phyloP scores from a whole-genome alignment of 2,329 filamentous ascomycete species.

The Paradendryphiella salina region DNA sequence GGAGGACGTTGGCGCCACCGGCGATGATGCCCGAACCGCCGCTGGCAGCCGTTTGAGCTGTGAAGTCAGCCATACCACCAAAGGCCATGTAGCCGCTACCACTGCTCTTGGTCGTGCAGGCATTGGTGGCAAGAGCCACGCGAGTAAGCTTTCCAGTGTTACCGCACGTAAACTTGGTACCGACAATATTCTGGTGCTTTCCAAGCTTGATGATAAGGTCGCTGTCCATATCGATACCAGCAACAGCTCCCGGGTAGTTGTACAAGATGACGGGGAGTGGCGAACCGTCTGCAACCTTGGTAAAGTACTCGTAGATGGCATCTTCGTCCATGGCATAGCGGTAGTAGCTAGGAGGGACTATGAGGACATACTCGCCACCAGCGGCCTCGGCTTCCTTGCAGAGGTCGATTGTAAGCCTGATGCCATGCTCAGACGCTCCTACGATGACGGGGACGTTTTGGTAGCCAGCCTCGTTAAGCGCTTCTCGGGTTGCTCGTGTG shows the following conservation, averaged over 20 bases:
- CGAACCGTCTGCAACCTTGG: constrained; percentile 72
- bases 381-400: constrained; percentile 67
- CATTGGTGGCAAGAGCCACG: constrained; percentile 72
- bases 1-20: constrained; percentile 82
- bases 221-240: constrained; percentile 87
- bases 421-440: constrained; percentile 79
- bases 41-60: constrained; percentile 75
- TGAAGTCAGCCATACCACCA: constrained; percentile 86
- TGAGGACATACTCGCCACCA: constrained; percentile 77
- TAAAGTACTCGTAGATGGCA: constrained; percentile 73
- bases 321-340: constrained; percentile 74
- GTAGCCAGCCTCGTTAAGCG: constrained; percentile 80
- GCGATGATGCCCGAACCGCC: constrained; percentile 85
- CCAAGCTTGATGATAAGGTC: constrained; percentile 81
- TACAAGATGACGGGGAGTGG: constrained; percentile 82
- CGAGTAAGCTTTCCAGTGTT: constrained; percentile 88
- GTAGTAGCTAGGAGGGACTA: constrained; percentile 85
- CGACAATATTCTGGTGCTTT: constrained; percentile 79
- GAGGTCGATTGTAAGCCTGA: constrained; percentile 76
- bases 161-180: constrained; percentile 90
- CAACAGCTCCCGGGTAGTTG: constrained; percentile 87
- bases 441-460: constrained; percentile 75
- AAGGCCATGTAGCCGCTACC: constrained; percentile 74
- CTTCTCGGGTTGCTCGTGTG: constrained; percentile 76
- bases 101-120: constrained; percentile 63